Percentiles rank a stretch among this genome's conserved stretches.
These are phyloP conservation scores for Medicago lupulina DNA, from an alignment of 306 rosid species.

Conservation along the genomic window DNA sequence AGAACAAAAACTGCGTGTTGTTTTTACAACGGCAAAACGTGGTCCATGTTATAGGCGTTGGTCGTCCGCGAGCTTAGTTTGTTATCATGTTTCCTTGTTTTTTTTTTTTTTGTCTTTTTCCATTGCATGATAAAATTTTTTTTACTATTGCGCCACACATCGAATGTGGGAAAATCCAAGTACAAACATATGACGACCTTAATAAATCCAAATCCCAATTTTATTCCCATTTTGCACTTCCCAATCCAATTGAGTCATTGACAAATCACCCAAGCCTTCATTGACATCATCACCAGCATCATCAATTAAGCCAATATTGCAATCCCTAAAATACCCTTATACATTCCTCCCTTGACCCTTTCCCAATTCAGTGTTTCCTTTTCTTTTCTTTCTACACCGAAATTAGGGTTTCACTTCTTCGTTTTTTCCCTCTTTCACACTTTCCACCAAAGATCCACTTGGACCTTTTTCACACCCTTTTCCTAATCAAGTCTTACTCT, in stretches of 20 bases:
- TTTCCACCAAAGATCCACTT: slow-evolving; percentile 23
- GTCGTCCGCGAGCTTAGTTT: too few relatives aligned
- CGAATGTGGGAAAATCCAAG: too few relatives aligned
- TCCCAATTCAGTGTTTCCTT: slow-evolving; percentile 4
- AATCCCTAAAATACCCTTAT: slow-evolving; percentile 30
- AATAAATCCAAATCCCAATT: background rate
- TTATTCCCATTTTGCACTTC: background rate
- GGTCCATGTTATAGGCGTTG: too few relatives aligned
- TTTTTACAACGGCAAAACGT: too few relatives aligned
- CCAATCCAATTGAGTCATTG: background rate
- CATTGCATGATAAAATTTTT: too few relatives aligned
- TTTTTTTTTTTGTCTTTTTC: too few relatives aligned
- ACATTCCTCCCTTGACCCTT: slow-evolving; percentile 35
- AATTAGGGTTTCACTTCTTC: slow-evolving; percentile 40
- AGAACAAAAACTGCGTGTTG: too few relatives aligned
- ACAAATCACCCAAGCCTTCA: background rate
- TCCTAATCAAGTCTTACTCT: slow-evolving; percentile 10
- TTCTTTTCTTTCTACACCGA: slow-evolving; percentile 2
- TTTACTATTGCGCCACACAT: too few relatives aligned
- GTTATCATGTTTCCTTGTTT: too few relatives aligned
- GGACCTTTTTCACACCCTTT: slow-evolving; percentile 24
- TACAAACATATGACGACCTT: too few relatives aligned
- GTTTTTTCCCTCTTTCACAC: slow-evolving; percentile 28
- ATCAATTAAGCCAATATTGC: background rate
- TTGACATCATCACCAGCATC: slow-evolving; percentile 12